Evolutionary conservation across 371 early-diverging fungal genomes (phyloP).

Genomic region (Lichtheimia ornata): DNA sequence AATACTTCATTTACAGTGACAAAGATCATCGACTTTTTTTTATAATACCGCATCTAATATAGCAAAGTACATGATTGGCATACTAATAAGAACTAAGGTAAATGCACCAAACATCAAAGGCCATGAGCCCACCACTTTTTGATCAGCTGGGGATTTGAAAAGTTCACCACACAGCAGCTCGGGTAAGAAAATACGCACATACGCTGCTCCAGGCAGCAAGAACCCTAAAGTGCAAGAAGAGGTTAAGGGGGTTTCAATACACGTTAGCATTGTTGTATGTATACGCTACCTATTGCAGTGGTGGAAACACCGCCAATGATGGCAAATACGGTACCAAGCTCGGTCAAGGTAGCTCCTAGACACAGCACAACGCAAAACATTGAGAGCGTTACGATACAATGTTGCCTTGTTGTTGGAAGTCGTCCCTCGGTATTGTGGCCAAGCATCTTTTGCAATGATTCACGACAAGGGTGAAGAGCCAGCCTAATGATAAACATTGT

Average conservation of each 20-base stretch:
- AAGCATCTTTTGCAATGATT: slow-evolving; percentile 46
- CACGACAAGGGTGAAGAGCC: slow-evolving; percentile 54
- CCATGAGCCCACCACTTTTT: slow-evolving; percentile 21
- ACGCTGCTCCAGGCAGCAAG: slow-evolving; percentile 43
- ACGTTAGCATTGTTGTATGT: not conserved
- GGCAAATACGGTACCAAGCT: slow-evolving; percentile 53
- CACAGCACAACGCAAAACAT: slow-evolving; percentile 39
- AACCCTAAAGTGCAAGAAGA: slow-evolving; percentile 19
- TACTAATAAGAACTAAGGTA: slow-evolving; percentile 19
- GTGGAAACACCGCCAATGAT: slow-evolving; percentile 60
- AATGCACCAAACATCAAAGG: slow-evolving; percentile 17
- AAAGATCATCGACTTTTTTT: not conserved
- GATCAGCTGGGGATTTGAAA: not conserved
- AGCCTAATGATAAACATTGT: slow-evolving; percentile 17
- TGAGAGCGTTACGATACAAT: slow-evolving; percentile 35
- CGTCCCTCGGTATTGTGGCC: slow-evolving; percentile 31
- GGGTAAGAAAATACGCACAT: slow-evolving; percentile 35
- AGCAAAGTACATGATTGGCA: slow-evolving; percentile 38
- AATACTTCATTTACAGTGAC: too few species aligned
- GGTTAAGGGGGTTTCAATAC: slow-evolving; percentile 1
- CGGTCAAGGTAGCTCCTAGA: slow-evolving; percentile 45
- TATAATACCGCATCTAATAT: slow-evolving; percentile 21
- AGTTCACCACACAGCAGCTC: slow-evolving; percentile 17
- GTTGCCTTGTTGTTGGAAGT: slow-evolving; percentile 37
- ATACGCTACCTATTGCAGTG: slow-evolving; percentile 36